These are phyloP conservation scores for Lichtheimia hyalospora DNA, from an alignment of 371 early-diverging fungal species.

Conservation along the genomic window DNA sequence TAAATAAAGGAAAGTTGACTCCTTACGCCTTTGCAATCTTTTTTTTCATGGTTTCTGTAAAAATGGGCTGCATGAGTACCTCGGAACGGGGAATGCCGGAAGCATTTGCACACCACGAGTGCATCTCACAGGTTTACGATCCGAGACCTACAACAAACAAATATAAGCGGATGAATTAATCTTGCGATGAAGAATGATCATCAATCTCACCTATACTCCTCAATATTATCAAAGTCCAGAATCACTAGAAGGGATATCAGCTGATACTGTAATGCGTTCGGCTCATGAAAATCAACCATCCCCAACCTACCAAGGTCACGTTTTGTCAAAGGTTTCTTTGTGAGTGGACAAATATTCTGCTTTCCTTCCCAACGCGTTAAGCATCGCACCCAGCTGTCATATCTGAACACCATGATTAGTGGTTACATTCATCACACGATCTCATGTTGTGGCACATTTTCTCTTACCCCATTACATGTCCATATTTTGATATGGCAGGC, in stretches of 20 bases:
- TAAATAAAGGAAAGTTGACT: too few relatives aligned
- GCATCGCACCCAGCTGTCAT: slow-evolving; percentile 92
- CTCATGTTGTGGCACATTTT: too few relatives aligned
- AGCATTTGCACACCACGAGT: neutral
- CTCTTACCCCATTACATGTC: slow-evolving; percentile 87
- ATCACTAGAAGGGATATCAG: slow-evolving; percentile 41
- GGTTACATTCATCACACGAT: neutral
- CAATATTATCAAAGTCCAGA: slow-evolving; percentile 83
- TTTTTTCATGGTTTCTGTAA: too few relatives aligned
- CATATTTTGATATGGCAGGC: slow-evolving; percentile 94
- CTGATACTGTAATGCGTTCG: too few relatives aligned
- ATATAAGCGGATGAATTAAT: neutral
- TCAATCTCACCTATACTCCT: slow-evolving; percentile 61
- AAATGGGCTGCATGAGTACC: too few relatives aligned
- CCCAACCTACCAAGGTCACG: slow-evolving; percentile 69
- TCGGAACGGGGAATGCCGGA: slow-evolving; percentile 10
- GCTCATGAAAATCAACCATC: too few relatives aligned
- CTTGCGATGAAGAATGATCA: neutral
- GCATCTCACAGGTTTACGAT: slow-evolving; percentile 7
- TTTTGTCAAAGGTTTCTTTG: slow-evolving; percentile 89
- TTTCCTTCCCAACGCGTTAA: slow-evolving; percentile 76
- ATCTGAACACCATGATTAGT: slow-evolving; percentile 28
- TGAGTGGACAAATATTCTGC: slow-evolving; percentile 89
- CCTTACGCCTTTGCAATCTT: too few relatives aligned
- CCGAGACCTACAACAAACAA: slow-evolving; percentile 4